Evolutionary conservation across 2,329 filamentous ascomycete species (phyloP).

Genomic region (Orbilia brochopaga): DNA sequence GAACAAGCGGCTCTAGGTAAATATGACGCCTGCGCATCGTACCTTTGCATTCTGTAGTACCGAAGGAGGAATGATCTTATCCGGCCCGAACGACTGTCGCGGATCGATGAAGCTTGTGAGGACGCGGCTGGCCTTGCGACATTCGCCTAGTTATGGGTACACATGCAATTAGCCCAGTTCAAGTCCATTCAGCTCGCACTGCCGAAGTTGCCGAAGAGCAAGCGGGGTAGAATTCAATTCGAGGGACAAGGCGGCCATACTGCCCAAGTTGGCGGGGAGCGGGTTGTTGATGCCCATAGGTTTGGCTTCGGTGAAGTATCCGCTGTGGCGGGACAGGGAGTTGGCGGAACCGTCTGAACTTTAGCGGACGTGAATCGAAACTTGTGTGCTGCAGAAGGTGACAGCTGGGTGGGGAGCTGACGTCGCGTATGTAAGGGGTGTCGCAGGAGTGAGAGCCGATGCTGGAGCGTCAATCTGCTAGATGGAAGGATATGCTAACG

Average conservation of each 20-base stretch:
- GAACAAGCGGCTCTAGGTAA: constrained; percentile 1
- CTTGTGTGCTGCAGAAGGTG: background rate
- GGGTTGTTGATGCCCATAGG: constrained; percentile 62
- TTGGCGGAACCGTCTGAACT: background rate
- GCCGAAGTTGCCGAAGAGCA: constrained; percentile 41
- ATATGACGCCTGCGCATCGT: constrained; percentile 45
- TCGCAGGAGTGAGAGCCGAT: no score
- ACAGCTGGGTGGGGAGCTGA: background rate
- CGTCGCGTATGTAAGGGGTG: background rate
- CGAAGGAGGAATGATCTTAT: constrained; percentile 93
- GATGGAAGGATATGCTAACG: background rate
- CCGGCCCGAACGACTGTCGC: constrained; percentile 87
- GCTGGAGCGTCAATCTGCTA: no score
- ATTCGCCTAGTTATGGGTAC: constrained; percentile 72
- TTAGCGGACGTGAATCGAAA: no score
- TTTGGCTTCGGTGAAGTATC: constrained; percentile 4
- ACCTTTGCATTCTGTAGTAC: constrained; percentile 92
- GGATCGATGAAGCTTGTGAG: constrained; percentile 94
- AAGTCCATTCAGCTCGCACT: constrained; percentile 52
- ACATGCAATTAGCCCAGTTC: constrained; percentile 55
- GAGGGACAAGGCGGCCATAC: constrained; percentile 57
- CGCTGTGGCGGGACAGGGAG: background rate
- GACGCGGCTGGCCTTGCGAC: constrained; percentile 96
- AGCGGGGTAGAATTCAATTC: constrained; percentile 24
- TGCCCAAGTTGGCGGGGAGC: constrained; percentile 63